A percentile compares a stretch with the other conserved stretches of the same genome.
phyloP scores from a whole-genome alignment of 2,329 filamentous ascomycete genomes.

The Acephala macrosclerotiorum region DNA sequence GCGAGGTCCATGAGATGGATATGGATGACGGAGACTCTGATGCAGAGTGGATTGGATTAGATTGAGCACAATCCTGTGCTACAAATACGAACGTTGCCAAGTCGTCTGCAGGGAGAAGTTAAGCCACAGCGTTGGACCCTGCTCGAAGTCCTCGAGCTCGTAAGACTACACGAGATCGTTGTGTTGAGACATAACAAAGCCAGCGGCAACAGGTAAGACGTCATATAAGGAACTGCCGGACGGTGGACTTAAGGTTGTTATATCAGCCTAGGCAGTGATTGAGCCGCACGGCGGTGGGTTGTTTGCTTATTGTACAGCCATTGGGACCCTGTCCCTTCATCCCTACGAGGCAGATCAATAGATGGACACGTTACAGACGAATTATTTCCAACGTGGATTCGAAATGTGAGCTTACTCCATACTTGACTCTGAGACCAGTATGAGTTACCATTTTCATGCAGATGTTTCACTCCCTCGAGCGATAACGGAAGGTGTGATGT shows the following conservation, averaged over 20 bases:
- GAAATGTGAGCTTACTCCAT: too few relatives aligned
- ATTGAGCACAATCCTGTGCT: constrained; percentile 34
- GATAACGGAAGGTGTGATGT: too few relatives aligned
- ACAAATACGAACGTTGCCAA: background rate
- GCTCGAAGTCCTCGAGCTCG: background rate
- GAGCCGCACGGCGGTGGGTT: background rate
- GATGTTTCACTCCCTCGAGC: too few relatives aligned
- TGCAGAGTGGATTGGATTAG: constrained; percentile 61
- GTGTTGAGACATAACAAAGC: background rate
- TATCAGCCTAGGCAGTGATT: too few relatives aligned
- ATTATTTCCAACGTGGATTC: too few relatives aligned
- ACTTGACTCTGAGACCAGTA: too few relatives aligned
- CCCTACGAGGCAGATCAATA: background rate
- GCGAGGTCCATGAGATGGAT: constrained; percentile 43
- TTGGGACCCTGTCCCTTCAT: background rate
- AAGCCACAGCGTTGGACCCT: too few relatives aligned
- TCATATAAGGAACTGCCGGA: background rate
- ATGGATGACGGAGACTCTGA: constrained; percentile 49
- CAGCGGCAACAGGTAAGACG: background rate
- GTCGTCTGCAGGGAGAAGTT: background rate
- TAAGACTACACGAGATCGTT: background rate
- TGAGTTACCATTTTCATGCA: too few relatives aligned
- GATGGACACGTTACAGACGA: too few relatives aligned
- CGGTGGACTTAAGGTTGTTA: too few relatives aligned
- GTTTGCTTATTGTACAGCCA: background rate